Evolutionary conservation across 306 rosid genomes (phyloP).

Genomic region (Quercus engelmannii): DNA sequence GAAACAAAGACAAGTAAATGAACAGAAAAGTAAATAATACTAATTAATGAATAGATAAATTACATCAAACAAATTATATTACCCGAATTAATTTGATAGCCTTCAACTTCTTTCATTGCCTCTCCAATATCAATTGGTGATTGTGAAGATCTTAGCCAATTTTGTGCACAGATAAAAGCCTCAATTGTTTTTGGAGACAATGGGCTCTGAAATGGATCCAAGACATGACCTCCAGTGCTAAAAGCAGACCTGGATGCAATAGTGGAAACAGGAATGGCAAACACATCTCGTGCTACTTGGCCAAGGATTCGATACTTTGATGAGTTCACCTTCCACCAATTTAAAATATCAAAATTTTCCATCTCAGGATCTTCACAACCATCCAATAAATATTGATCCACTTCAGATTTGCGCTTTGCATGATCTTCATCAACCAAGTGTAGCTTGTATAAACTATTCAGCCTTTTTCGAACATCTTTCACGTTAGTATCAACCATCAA

Average conservation of each 20-base stretch:
- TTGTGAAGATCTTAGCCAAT: not conserved
- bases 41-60: too few species aligned
- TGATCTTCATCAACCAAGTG: not conserved
- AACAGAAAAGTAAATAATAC: too few species aligned
- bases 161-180: not conserved
- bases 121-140: not conserved
- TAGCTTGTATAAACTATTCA: too few species aligned
- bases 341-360: not conserved
- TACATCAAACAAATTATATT: too few species aligned
- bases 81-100: not conserved
- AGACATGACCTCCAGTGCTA: not conserved
- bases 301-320: not conserved
- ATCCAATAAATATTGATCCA: not conserved
- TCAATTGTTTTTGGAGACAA: not conserved
- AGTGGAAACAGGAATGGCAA: not conserved
- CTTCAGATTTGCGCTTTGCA: not conserved
- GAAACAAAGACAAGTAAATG: too few species aligned
- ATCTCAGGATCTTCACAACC: not conserved
- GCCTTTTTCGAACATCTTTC: not conserved
- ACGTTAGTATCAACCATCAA: not conserved
- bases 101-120: not conserved
- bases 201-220: not conserved
- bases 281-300: not conserved
- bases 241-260: not conserved
- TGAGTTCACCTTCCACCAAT: not conserved